Evolutionary conservation across 352 stramenopile species (phyloP).

Genomic region (Phytophthora agathidicida): DNA sequence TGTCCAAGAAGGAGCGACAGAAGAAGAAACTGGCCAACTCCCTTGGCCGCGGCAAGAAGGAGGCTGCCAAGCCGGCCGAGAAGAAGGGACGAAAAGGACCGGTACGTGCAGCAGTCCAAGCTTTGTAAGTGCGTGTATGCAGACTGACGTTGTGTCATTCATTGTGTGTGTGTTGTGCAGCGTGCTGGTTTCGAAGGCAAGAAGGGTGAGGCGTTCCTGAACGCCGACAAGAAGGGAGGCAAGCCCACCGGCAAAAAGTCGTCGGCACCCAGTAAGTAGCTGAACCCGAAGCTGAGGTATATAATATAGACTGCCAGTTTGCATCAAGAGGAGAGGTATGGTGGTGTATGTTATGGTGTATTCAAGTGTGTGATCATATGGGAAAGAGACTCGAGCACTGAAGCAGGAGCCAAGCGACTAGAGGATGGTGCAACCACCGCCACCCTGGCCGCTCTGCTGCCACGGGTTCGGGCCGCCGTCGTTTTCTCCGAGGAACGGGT

Average conservation of each 20-base stretch:
- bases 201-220: conserved; percentile 79
- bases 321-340: conserved; percentile 4
- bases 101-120: conserved; percentile 28
- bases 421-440: conserved; percentile 69
- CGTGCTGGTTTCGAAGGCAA: conserved; percentile 84
- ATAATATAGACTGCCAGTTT: conserved; percentile 55
- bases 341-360: no score
- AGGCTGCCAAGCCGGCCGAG: conserved; percentile 38
- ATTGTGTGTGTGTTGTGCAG: conserved; percentile 23
- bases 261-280: conserved; percentile 40
- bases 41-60: conserved; percentile 31
- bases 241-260: conserved; percentile 31
- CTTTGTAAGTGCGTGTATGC: background rate
- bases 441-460: conserved; percentile 69
- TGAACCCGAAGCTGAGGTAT: conserved; percentile 42
- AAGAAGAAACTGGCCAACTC: conserved; percentile 63
- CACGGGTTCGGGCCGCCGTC: conserved; percentile 70
- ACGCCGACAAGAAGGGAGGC: conserved; percentile 58
- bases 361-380: conserved; percentile 16
- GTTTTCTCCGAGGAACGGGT: conserved; percentile 82
- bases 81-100: conserved; percentile 46
- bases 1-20: conserved; percentile 68
- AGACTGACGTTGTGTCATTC: conserved; percentile 13
- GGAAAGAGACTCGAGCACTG: background rate
- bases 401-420: conserved; percentile 29